These are phyloP conservation scores for Harringtonia aguacate DNA, from an alignment of 2,329 filamentous ascomycete species.

Conservation along the genomic window DNA sequence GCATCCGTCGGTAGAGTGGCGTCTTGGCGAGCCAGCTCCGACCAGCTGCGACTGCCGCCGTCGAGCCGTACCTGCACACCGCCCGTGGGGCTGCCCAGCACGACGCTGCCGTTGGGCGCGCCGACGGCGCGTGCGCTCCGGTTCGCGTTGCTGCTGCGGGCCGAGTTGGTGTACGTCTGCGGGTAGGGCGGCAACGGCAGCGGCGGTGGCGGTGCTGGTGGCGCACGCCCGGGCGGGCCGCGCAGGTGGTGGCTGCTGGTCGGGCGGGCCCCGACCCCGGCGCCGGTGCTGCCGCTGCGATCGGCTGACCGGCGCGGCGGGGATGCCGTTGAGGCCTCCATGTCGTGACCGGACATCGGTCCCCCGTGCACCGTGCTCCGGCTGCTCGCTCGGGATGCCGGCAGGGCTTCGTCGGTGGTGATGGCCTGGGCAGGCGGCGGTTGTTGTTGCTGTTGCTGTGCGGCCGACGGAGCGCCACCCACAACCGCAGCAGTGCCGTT, in stretches of 20 bases:
- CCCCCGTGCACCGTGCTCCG: neutral
- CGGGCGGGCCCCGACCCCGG: constrained; percentile 9
- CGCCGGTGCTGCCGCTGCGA: constrained; percentile 11
- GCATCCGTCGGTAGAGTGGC: constrained; percentile 62
- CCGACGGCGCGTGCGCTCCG: constrained; percentile 11
- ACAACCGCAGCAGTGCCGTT: too few relatives aligned
- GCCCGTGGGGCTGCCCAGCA: constrained; percentile 64
- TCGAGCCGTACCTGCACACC: constrained; percentile 88
- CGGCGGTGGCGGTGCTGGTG: constrained; percentile 7
- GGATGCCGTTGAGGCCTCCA: neutral
- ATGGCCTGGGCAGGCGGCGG: constrained; percentile 30
- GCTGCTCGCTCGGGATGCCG: constrained; percentile 23
- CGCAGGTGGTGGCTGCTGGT: constrained; percentile 14
- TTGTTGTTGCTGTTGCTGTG: neutral
- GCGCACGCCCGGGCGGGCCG: constrained; percentile 17
- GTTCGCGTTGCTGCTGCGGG: constrained; percentile 8
- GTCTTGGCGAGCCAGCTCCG: constrained; percentile 76
- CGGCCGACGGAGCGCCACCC: neutral
- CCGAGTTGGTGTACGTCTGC: constrained; percentile 28
- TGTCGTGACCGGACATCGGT: constrained; percentile 10
- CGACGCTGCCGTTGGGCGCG: constrained; percentile 51
- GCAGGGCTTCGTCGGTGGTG: constrained; percentile 39
- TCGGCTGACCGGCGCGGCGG: constrained; percentile 8
- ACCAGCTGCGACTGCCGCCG: constrained; percentile 70
- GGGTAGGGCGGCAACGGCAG: constrained; percentile 36